Percentiles rank a stretch among this genome's conserved stretches.
Conservation (phyloP, 441 rosid species). For the Adansonia rubrostipa region DNA sequence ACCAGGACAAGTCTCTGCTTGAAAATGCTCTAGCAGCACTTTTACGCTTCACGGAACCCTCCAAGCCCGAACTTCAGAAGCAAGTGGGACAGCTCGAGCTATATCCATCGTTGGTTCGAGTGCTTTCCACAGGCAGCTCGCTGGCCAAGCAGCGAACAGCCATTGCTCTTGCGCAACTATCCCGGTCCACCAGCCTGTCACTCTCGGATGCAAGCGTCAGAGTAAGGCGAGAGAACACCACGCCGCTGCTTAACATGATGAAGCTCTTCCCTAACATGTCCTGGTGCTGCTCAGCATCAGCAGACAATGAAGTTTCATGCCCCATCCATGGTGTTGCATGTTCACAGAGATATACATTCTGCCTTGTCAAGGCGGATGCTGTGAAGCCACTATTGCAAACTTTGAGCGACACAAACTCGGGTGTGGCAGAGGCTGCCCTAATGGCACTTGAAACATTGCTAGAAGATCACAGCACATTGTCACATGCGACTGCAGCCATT, state of each 20-base stretch:
- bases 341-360: slow-evolving; percentile 47
- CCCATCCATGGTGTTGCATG: slow-evolving; percentile 55
- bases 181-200: slow-evolving; percentile 43
- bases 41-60: slow-evolving; percentile 52
- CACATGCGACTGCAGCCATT: slow-evolving; percentile 49
- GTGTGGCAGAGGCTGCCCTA: slow-evolving; percentile 59
- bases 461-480: slow-evolving; percentile 36
- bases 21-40: slow-evolving; percentile 60
- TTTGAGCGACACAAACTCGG: slow-evolving; percentile 46
- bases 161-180: slow-evolving; percentile 53
- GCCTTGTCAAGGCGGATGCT: slow-evolving; percentile 59
- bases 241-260: slow-evolving; percentile 24
- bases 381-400: slow-evolving; percentile 51
- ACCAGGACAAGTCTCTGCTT: slow-evolving; percentile 38
- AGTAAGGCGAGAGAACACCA: slow-evolving; percentile 25
- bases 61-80: slow-evolving; percentile 54
- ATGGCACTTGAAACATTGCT: slow-evolving; percentile 58
- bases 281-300: slow-evolving; percentile 48
- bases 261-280: slow-evolving; percentile 38
- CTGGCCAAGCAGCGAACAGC: slow-evolving; percentile 54
- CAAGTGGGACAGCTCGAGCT: slow-evolving; percentile 49
- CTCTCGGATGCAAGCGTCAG: slow-evolving; percentile 26
- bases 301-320: slow-evolving; percentile 34
- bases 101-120: slow-evolving; percentile 47
- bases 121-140: slow-evolving; percentile 51